Evolutionary conservation across 768 basidiomycete species (phyloP), one percentile per base, ranked within the genome.

Genomic region (Albatrellus ellisii): DNA sequence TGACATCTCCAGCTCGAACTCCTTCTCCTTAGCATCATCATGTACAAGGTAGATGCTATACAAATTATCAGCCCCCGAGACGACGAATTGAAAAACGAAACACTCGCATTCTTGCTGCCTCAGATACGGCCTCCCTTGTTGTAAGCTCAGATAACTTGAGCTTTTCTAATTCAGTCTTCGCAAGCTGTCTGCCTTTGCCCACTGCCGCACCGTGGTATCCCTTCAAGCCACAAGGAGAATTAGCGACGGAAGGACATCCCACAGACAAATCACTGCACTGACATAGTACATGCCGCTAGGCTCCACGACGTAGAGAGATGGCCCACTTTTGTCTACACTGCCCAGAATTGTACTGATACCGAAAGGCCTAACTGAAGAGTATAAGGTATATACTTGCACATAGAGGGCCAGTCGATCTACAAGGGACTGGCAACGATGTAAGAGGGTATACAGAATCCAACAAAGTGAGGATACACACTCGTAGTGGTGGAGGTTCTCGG

Each of bases 91-190:
- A 39, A 15, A 20, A 26, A 9, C 44, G 34, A 31, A 25, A 22
- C 28, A 67, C 86, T 50, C 57, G 97, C 94, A 99, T 98, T 62
- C 92, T 72, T 4, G 95, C 94, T 11, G 91, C 90, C 56, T 97
- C 91, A 49, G 77, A 67, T 18, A 94, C 87, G 15, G 92, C 95
- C 57, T 99, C 79, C 46, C 79, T 72, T 42, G 72, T 73, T 2
- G 85, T 74, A 39, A 98, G 61, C 49, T 86, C 84, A 5, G 79
- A 64, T 26, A 94, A 67, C 49, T 91, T 82, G 48, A 98, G 77
- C 62, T 99, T 99, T 65, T 99, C 95, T 37, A 99, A 63, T 60
- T 98, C 95, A 6, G 94, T 98, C 72, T 97, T 98, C 15, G 95
- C 95, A 47, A 98, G 68, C 56, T 95, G 90, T 43, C 86, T 79